Conservation (phyloP, 2,329 filamentous ascomycete genomes). For the Diatrype stigma region DNA sequence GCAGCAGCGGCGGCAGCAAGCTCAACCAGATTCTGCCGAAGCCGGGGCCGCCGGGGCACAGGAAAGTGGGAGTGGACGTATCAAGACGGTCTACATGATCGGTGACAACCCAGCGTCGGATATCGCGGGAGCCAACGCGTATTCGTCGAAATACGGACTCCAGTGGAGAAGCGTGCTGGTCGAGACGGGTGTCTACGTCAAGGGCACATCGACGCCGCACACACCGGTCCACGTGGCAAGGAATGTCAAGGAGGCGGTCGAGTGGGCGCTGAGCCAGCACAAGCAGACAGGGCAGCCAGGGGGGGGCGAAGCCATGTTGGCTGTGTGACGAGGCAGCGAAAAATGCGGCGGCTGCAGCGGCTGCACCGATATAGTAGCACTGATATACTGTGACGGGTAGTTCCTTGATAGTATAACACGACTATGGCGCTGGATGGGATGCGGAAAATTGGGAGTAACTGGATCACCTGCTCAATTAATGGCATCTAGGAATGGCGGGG, state of each 20-base stretch:
- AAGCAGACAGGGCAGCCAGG: background rate
- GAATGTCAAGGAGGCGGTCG: conserved; percentile 62
- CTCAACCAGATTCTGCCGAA: conserved; percentile 6
- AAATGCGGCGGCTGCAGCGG: too few relatives aligned
- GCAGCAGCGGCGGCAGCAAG: conserved; percentile 4
- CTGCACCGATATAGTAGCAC: too few relatives aligned
- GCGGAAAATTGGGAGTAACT: too few relatives aligned
- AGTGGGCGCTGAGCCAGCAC: conserved; percentile 48
- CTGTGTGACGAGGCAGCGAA: too few relatives aligned
- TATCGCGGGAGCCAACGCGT: conserved; percentile 64
- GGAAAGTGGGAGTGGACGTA: background rate
- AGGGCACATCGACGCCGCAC: conserved; percentile 40
- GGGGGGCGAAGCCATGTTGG: too few relatives aligned
- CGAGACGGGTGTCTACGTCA: conserved; percentile 61
- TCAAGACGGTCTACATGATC: conserved; percentile 66
- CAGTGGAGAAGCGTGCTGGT: conserved; percentile 65
- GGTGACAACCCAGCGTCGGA: conserved; percentile 66
- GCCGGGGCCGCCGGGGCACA: too few relatives aligned
- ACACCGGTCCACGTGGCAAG: conserved; percentile 53
- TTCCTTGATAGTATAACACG: too few relatives aligned
- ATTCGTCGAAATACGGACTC: conserved; percentile 48
- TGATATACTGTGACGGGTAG: too few relatives aligned
- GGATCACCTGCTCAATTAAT: too few relatives aligned
- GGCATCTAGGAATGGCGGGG: too few relatives aligned
- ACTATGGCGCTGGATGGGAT: too few relatives aligned